phyloP scores from a whole-genome alignment of 768 basidiomycete species.

The Artomyces pyxidatus region DNA sequence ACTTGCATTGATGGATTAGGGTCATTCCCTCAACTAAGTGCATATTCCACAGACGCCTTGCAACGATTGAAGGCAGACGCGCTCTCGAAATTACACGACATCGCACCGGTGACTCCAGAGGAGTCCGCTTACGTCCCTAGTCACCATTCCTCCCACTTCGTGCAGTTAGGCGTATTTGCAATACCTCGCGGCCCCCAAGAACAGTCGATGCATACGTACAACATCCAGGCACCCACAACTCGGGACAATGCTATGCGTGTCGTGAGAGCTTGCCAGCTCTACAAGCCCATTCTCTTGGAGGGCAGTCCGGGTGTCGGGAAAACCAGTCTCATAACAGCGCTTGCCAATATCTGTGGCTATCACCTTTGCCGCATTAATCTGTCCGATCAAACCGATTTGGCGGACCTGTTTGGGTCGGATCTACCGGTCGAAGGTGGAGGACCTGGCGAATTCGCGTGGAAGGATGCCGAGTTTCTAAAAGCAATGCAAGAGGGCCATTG shows the following conservation, averaged over 20 bases:
- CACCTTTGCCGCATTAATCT: constrained; percentile 88
- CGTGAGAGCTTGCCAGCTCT: constrained; percentile 79
- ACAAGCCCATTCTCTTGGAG: constrained; percentile 89
- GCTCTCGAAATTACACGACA: constrained; percentile 38
- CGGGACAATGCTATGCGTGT: constrained; percentile 82
- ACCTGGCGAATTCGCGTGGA: constrained; percentile 94
- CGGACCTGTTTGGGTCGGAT: constrained; percentile 94
- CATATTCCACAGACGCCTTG: constrained; percentile 53
- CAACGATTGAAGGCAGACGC: constrained; percentile 57
- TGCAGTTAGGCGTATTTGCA: constrained; percentile 69
- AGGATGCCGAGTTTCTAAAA: constrained; percentile 89
- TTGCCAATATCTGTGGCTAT: constrained; percentile 76
- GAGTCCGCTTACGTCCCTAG: constrained; percentile 20
- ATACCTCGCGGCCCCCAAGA: constrained; percentile 49
- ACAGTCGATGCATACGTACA: constrained; percentile 45
- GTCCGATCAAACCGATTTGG: constrained; percentile 95
- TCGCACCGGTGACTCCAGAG: constrained; percentile 41
- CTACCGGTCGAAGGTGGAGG: constrained; percentile 87
- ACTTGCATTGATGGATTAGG: constrained; percentile 84
- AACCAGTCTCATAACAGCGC: constrained; percentile 83
- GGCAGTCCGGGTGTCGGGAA: constrained; percentile 99
- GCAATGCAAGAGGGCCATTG: constrained; percentile 94
- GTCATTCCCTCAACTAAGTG: constrained; percentile 63
- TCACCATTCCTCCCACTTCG: constrained; percentile 27
- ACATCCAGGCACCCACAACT: constrained; percentile 84